Evolutionary conservation across 2,329 filamentous ascomycete species (phyloP).

Genomic region (Verticillium zaregamsianum): DNA sequence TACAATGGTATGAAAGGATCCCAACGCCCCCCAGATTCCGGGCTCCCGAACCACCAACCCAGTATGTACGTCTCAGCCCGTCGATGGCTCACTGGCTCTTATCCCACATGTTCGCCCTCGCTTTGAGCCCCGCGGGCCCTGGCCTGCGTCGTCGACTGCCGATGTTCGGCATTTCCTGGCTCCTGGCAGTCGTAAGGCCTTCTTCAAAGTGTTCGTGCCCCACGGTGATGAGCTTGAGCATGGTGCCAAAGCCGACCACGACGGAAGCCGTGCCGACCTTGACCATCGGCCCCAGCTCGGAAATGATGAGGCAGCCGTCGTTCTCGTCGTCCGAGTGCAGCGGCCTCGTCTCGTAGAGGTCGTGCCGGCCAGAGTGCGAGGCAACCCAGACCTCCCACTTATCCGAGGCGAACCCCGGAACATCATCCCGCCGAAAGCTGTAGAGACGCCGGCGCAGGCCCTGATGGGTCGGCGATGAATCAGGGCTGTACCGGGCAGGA

Average conservation of each 20-base stretch:
- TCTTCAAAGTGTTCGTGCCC: conserved; percentile 61
- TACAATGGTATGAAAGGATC: neutral
- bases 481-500: conserved; percentile 12
- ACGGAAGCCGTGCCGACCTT: conserved; percentile 60
- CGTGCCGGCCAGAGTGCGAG: conserved; percentile 38
- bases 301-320: conserved; percentile 57
- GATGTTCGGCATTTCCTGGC: conserved; percentile 28
- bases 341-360: conserved; percentile 40
- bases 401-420: conserved; percentile 26
- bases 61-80: neutral
- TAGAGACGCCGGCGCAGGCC: conserved; percentile 25
- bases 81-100: neutral
- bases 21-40: neutral
- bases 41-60: neutral
- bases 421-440: conserved; percentile 12
- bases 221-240: conserved; percentile 65
- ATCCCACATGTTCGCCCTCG: neutral
- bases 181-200: conserved; percentile 19
- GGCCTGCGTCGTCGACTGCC: conserved; percentile 34
- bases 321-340: conserved; percentile 36
- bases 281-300: conserved; percentile 60
- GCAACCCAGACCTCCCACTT: conserved; percentile 54
- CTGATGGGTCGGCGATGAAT: conserved; percentile 13
- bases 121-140: conserved; percentile 1
- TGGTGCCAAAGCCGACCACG: conserved; percentile 68